These are phyloP conservation scores for Dactylellina drechsleri DNA, from an alignment of 2,329 filamentous ascomycete species.

Conservation along the genomic window DNA sequence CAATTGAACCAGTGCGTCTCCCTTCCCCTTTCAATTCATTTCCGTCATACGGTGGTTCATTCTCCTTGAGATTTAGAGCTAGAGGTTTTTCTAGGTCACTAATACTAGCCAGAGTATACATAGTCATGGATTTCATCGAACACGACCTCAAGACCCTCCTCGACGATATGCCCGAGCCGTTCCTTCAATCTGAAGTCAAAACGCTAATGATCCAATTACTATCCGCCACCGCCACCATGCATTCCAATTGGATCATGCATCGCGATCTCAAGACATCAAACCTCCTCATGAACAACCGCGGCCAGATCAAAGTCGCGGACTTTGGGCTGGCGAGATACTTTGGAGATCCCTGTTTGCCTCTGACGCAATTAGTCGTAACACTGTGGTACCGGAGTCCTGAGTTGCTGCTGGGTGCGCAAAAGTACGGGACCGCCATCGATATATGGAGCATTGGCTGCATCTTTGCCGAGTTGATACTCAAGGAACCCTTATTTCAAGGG, in stretches of 20 bases:
- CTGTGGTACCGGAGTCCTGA: constrained; percentile 96
- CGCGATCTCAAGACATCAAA: constrained; percentile 94
- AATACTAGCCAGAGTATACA: constrained; percentile 74
- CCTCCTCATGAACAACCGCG: constrained; percentile 92
- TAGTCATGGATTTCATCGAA: constrained; percentile 97
- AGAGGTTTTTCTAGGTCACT: constrained; percentile 46
- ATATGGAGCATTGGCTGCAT: constrained; percentile 98
- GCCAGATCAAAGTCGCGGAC: constrained; percentile 93
- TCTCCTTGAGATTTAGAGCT: constrained; percentile 25
- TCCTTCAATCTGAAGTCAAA: constrained; percentile 91
- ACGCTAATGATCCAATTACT: constrained; percentile 85
- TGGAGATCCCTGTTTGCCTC: constrained; percentile 75
- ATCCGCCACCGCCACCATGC: constrained; percentile 83
- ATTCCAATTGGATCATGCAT: constrained; percentile 89
- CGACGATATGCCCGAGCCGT: constrained; percentile 92
- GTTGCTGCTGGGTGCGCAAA: constrained; percentile 80
- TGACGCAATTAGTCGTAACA: constrained; percentile 94
- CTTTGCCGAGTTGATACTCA: constrained; percentile 87
- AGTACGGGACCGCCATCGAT: constrained; percentile 81
- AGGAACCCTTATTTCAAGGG: constrained; percentile 84
- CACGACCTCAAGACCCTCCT: constrained; percentile 95
- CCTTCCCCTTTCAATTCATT: not conserved
- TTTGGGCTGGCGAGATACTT: constrained; percentile 97
- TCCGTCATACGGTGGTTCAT: constrained; percentile 20
- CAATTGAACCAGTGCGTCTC: constrained; percentile 68